Evolutionary conservation across 305 asterid species (phyloP).

Genomic region (Fraxinus latifolia): DNA sequence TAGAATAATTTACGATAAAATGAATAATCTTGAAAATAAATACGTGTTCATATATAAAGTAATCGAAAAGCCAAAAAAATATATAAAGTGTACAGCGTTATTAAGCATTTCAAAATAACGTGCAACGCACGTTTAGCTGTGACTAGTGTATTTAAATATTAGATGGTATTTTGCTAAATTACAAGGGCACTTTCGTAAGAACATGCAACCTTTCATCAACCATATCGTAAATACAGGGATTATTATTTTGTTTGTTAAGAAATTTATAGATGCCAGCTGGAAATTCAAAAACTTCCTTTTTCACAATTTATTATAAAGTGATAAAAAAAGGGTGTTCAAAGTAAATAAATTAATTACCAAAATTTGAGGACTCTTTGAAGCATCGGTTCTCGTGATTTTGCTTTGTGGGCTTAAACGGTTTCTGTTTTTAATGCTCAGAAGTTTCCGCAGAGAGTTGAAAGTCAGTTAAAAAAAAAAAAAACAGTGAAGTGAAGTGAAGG

Average conservation of each 20-base stretch:
- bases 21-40: no score
- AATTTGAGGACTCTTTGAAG: constrained; percentile 30
- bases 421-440: constrained; percentile 27
- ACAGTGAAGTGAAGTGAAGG: not conserved
- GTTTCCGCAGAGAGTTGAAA: constrained; percentile 20
- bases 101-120: no score
- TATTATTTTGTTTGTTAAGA: not conserved
- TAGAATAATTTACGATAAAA: no score
- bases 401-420: constrained; percentile 27
- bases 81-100: no score
- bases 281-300: not conserved
- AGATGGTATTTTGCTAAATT: not conserved
- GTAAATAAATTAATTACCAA: constrained; percentile 15
- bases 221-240: not conserved
- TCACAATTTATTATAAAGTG: constrained; percentile 2
- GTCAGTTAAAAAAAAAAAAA: constrained; percentile 16
- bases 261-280: not conserved
- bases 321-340: constrained; percentile 10
- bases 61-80: no score
- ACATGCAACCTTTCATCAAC: not conserved
- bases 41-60: no score
- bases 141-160: not conserved
- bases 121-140: no score
- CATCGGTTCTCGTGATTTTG: constrained; percentile 32
- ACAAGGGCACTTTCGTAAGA: not conserved